Base-by-base conservation (phyloP, 805 yeast genomes). In the Yamadazyma paraphyllophila region DNA sequence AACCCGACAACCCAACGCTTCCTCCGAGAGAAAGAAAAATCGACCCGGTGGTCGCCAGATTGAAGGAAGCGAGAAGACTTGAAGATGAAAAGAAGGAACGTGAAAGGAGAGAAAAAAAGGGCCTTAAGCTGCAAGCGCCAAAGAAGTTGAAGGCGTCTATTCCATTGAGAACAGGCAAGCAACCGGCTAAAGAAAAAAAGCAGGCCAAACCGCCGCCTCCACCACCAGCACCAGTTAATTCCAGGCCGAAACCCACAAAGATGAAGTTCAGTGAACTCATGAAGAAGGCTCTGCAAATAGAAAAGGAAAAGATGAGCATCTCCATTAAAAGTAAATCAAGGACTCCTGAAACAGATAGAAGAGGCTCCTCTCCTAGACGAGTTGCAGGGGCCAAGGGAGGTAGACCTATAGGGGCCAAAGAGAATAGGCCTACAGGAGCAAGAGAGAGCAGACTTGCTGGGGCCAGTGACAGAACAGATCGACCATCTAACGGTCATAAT, bases 41-140 rank as follows among this genome's bases (percentile, higher is more conserved):
- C 4, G 92, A 85, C 57, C 89, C 91, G 0, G 88, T 88, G 3
- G 88, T 85, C 7, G 80, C 79, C 31, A 63, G 85, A 46, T 65
- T 85, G 32, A 85, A 85, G 52, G 90, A 83, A 47, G 79, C 82
- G 2, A 68, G 92, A 57, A 68, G 80, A 48, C 63, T 70, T 35
- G 89, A 85, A 50, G 70, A 65, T 33, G 77, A 77, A 31, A 68
- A 67, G 36, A 61, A 67, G 43, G 69, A 68, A 39, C 55, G 57
- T 27, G 69, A 70, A 46, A 55, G 54, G 29, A 57, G 66, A 39
- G 62, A 55, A 40, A 65, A 63, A 51, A 67, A 61, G 50, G 73
- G 74, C 4, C 43, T 63, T 7, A 49, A 63, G 4, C 63, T 66
- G 3, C 56, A 55, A 32, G 61, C 57, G 36, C 45, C 53, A 16